Percentiles rank a stretch among this genome's conserved stretches.
Evolutionary conservation across 306 rosid genomes (phyloP).

Genomic region (Medicago arabica): DNA sequence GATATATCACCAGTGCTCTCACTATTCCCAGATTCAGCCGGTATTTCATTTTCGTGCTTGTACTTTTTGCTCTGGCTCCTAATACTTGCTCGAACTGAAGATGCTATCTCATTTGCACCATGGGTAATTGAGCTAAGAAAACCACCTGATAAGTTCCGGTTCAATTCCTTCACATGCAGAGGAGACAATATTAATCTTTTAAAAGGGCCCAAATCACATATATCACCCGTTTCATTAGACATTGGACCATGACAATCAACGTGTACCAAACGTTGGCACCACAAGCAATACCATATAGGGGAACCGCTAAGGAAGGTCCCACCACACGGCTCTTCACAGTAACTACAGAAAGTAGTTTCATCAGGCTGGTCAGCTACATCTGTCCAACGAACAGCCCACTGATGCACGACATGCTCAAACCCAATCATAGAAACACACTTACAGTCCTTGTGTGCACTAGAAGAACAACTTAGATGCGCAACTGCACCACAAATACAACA

Average conservation of each 20-base stretch:
- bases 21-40: slow-evolving; percentile 66
- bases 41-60: slow-evolving; percentile 71
- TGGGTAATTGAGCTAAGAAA: slow-evolving; percentile 92
- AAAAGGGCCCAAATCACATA: slow-evolving; percentile 88
- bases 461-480: slow-evolving; percentile 84
- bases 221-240: slow-evolving; percentile 90
- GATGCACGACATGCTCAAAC: slow-evolving; percentile 77
- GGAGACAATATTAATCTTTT: slow-evolving; percentile 92
- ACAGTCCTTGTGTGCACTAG: slow-evolving; percentile 89
- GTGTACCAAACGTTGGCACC: slow-evolving; percentile 95
- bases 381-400: slow-evolving; percentile 98
- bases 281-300: slow-evolving; percentile 96
- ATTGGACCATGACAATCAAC: slow-evolving; percentile 89
- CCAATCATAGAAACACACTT: slow-evolving; percentile 94
- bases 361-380: slow-evolving; percentile 89
- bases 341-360: slow-evolving; percentile 80
- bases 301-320: slow-evolving; percentile 97
- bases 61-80: slow-evolving; percentile 83
- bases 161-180: slow-evolving; percentile 72
- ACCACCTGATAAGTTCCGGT: slow-evolving; percentile 61
- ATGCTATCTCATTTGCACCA: slow-evolving; percentile 98
- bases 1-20: slow-evolving; percentile 64
- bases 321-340: slow-evolving; percentile 95
- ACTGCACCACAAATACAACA: slow-evolving; percentile 89
- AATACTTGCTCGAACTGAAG: slow-evolving; percentile 89